phyloP scores from a whole-genome alignment of 768 basidiomycete species.

The Pleurotus djamor region DNA sequence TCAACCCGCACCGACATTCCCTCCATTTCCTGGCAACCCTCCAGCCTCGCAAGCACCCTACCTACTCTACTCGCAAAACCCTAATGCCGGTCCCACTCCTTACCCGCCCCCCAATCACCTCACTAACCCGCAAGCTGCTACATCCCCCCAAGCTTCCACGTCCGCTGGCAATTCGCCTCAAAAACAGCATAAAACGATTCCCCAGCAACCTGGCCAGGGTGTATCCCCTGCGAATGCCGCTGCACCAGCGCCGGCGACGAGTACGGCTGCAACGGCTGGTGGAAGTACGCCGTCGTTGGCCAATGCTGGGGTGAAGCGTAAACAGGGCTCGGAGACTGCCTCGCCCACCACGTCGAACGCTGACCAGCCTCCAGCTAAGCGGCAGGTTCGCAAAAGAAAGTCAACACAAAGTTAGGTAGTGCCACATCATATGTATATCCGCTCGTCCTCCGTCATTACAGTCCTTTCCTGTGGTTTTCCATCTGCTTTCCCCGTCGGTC shows the following conservation, averaged over 20 bases:
- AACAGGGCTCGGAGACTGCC: conserved; percentile 37
- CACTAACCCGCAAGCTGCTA: conserved; percentile 24
- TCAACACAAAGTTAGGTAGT: conserved; percentile 46
- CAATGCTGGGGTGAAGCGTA: conserved; percentile 55
- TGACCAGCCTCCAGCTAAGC: conserved; percentile 46
- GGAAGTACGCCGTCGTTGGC: conserved; percentile 48
- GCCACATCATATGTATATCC: conserved; percentile 17
- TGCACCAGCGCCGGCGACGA: conserved; percentile 30
- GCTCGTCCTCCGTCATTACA: conserved; percentile 10
- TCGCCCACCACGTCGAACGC: conserved; percentile 52
- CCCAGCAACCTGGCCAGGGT: conserved; percentile 14
- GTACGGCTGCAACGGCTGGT: conserved; percentile 33
- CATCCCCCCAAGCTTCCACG: conserved; percentile 45
- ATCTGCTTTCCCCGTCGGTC: conserved; percentile 13
- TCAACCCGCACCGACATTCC: conserved; percentile 20
- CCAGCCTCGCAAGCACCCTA: conserved; percentile 13
- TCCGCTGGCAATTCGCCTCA: conserved; percentile 55
- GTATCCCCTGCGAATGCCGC: conserved; percentile 27
- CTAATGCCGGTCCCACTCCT: conserved; percentile 37
- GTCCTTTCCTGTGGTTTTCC: conserved; percentile 19
- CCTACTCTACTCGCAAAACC: conserved; percentile 14
- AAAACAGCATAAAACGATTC: conserved; percentile 64
- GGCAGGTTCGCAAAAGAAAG: conserved; percentile 49
- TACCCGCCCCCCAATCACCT: conserved; percentile 45
- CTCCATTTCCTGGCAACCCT: conserved; percentile 16